Evolutionary conservation across 345 rosid species (phyloP).

Genomic region (Abelmoschus esculentus): DNA sequence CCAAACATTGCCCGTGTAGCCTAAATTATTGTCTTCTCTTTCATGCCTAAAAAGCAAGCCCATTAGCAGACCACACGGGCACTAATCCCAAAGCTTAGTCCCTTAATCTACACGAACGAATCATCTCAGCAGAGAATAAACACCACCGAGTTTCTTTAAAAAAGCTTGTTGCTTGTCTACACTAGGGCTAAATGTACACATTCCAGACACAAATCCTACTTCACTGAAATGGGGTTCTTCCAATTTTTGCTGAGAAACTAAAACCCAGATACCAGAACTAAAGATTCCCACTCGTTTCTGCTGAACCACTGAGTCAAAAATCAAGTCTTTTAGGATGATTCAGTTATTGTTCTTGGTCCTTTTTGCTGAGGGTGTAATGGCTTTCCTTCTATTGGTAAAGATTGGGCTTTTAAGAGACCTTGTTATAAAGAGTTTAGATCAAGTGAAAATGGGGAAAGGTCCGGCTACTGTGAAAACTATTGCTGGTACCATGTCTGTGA

Average conservation of each 20-base stretch:
- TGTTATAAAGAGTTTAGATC: conserved; percentile 82
- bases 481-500: conserved; percentile 87
- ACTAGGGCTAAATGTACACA: conserved; percentile 13
- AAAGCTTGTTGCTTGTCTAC: conserved; percentile 14
- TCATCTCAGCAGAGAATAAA: background rate
- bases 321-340: conserved; percentile 44
- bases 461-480: conserved; percentile 93
- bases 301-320: conserved; percentile 5
- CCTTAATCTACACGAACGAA: background rate
- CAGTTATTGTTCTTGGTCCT: conserved; percentile 77
- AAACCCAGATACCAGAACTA: background rate
- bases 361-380: conserved; percentile 63
- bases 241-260: background rate
- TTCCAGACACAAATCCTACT: conserved; percentile 5
- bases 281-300: background rate
- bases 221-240: conserved; percentile 4
- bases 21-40: background rate
- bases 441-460: conserved; percentile 75
- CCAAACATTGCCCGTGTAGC: background rate
- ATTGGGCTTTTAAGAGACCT: conserved; percentile 91
- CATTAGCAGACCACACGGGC: conserved; percentile 10
- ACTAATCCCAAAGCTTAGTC: conserved; percentile 8
- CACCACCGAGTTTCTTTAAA: background rate
- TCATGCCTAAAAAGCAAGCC: conserved; percentile 11
- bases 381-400: conserved; percentile 64